Base-by-base conservation (phyloP, 1,139 yeast genomes). In the Geotrichum europaeum region DNA sequence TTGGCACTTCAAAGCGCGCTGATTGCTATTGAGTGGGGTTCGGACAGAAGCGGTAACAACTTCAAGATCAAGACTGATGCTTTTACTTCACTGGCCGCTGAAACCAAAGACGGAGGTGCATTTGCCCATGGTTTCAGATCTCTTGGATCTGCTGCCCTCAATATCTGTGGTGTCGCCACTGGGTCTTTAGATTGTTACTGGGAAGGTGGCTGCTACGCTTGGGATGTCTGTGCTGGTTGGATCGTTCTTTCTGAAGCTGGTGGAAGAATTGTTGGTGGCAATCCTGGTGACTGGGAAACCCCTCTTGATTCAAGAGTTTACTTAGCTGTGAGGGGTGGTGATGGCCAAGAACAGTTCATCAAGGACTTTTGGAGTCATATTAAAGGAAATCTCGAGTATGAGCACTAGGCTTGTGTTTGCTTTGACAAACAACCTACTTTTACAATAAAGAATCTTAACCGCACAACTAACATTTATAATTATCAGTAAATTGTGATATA, bases 181-280 rank as follows among this genome's bases (percentile, higher is more conserved):
- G 87, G 87, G 3, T 75, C 76, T 59, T 63, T 82, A 49, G 87
- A 83, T 67, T 75, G 82, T 43, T 83, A 83, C 72, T 84, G 86
- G 85, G 86, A 83, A 70, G 86, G 86, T 58, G 85, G 86, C 24
- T 82, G 85, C 70, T 82, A 79, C 65, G 79, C 83, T 7, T 83
- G 87, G 87, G 87, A 84, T 66, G 85, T 83, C 3, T 82, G 85
- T 68, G 87, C 86, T 6, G 86, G 86, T 47, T 83, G 85, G 86
- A 77, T 84, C 62, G 81, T 84, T 61, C 68, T 83, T 12, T 74
- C 76, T 49, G 87, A 84, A 68, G 81, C 86, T 1, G 87, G 86
- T 13, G 87, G 86, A 18, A 67, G 70, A 30, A 70, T 82, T 53
- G 84, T 81, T 4, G 78, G 83, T 59, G 86, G 84, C 9, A 80